Base-by-base conservation (phyloP, 2,329 filamentous ascomycete species). In the Hortaea werneckii region DNA sequence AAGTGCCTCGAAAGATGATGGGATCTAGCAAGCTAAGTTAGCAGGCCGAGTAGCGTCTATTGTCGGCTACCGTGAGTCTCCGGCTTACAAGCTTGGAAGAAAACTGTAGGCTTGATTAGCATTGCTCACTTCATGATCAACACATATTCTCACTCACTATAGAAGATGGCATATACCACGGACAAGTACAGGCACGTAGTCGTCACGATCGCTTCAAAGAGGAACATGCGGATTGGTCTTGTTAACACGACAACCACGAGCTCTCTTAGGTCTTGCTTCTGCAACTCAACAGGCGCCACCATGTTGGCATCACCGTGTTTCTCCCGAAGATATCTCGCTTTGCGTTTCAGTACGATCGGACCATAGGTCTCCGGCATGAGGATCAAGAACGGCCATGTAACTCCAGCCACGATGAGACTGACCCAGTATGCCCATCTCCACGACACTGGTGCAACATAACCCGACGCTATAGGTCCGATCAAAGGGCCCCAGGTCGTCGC, bases 361-460 rank as follows among this genome's bases (percentile, higher is more conserved):
- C 61, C 68, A 51, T 70, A 74, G 6, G 71, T 73, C 53, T 74
- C 70, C 1, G 69, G 82, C 47, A 87, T 71, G 49, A 82, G 71
- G n/a, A 78, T 46, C 10, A 85, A 65, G 1, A 79, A 67, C 2
- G 80, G 60, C 62, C 82, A 72, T 1, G 80, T 81, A 0, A 65
- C 64, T 27, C 76, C 82, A 2, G 83, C 83, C 45, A 85, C 70
- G 12, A 88, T 83, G 11, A 85, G 68, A 10, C 70, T 81, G 26
- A 87, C 73, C 76, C 82, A 85, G 57, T 85, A 85, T 1, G 75
- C 66, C 83, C 82, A 86, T 37, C 78, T 73, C 83, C 82, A 86
- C 27, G 74, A 76, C 27, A 83, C 72, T 1, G 69, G 28, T 1
- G 77, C 69, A 35, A 77, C 74, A 62, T 75, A 85, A 7, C 81